Percentiles rank a stretch among this genome's conserved stretches.
phyloP scores from a whole-genome alignment of 2,329 filamentous ascomycete species.

The Chaetomium globosum region DNA sequence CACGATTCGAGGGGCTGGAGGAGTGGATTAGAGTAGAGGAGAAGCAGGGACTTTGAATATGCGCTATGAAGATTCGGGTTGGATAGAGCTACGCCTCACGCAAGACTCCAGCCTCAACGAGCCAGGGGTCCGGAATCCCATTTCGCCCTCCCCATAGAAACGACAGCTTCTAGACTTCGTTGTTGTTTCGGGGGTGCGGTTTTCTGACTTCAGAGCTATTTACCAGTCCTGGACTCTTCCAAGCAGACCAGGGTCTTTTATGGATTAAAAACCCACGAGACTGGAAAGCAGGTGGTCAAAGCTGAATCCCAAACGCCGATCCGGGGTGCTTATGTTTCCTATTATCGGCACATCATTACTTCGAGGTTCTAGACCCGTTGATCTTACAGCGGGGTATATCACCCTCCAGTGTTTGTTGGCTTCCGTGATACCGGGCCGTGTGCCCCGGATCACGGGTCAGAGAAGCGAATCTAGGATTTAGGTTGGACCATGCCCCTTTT shows the following conservation, averaged over 20 bases:
- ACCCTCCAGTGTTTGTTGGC: slow-evolving; percentile 7
- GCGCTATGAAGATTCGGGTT: background rate
- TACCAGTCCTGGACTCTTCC: too few species aligned
- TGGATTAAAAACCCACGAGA: background rate
- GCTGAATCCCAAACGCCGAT: slow-evolving; percentile 14
- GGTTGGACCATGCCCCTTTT: background rate
- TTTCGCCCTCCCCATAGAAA: too few species aligned
- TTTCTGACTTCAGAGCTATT: too few species aligned
- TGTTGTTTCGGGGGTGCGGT: too few species aligned
- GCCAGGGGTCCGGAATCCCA: too few species aligned
- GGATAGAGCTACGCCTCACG: too few species aligned
- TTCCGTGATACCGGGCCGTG: slow-evolving; percentile 13
- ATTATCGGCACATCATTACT: background rate
- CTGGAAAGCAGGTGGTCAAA: slow-evolving; percentile 10
- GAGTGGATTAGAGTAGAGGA: background rate
- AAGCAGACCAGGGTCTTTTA: too few species aligned
- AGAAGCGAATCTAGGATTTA: slow-evolving; percentile 17
- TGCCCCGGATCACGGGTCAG: background rate
- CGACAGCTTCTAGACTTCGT: too few species aligned
- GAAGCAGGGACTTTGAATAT: background rate
- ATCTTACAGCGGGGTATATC: background rate
- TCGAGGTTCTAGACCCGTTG: background rate
- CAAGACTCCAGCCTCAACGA: too few species aligned
- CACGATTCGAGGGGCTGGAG: slow-evolving; percentile 32
- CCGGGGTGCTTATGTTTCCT: background rate